Base-by-base conservation (phyloP, 2,329 filamentous ascomycete genomes). In the Alternaria ventricosa region DNA sequence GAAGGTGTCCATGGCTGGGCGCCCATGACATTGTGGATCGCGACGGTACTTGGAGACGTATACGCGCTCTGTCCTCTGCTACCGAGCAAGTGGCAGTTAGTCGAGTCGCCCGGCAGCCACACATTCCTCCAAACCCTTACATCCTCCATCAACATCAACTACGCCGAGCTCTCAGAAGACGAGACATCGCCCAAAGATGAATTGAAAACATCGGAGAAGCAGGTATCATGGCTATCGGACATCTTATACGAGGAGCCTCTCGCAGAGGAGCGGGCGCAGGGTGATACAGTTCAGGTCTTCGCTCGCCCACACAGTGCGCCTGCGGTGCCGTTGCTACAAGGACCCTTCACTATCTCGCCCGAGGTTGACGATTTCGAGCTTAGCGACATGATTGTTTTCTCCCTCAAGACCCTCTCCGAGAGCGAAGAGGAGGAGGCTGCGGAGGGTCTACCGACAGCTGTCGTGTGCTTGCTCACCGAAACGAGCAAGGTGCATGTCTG, bases 1-100 rank as follows among this genome's bases (percentile, higher is more conserved):
- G 84, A 86, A 57, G 86, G 85, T 41, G 87, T 89, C 67, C 84
- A 88, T 72, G 87, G 87, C 2, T 99, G 96, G 96, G 92, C 94
- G 8, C 89, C 94, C 10, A 97, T 97, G 92, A 98, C 96, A 0
- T 85, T 99, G 11, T 99, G 95, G 93, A 84, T 98, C 55, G 94
- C 94, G n/a, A 99, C 97, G 92, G 89, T 89, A 41, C 92, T 93
- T 63, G 96, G 96, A 4, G 94, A 97, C 75, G 87, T 98, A 6
- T 99, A 99, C 75, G 94, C 95, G 2, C 84, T 99, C 9, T 97
- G 94, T 76, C 96, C 96, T 2, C 85, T 99, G 44, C 84, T 99
- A 30, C 96, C 96, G 1, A 89, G 89, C 55, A 93, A 91, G 72
- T 98, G 95, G 94, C 89, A 92, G 23, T 89, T 79, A 46, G 65